Evolutionary conservation across 805 yeast genomes (phyloP).

Genomic region (Candida xiaguanensis): DNA sequence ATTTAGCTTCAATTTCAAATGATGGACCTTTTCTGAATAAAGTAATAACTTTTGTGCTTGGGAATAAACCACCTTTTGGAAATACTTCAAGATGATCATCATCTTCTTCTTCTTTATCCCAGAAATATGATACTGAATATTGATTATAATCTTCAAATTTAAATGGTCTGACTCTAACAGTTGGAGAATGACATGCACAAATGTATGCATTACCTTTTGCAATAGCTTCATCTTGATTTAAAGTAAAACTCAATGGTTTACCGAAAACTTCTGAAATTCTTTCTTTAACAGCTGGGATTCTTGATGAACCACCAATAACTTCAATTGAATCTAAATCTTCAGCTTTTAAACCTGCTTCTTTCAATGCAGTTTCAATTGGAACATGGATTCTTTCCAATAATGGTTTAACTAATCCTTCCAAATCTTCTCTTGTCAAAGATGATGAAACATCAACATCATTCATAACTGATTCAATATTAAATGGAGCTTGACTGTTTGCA

Average conservation of each 20-base stretch:
- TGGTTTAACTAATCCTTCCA: constrained; percentile 86
- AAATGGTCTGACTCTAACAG: constrained; percentile 97
- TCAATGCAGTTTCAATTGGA: constrained; percentile 81
- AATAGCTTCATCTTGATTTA: constrained; percentile 98
- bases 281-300: constrained; percentile 91
- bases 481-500: constrained; percentile 92
- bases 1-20: constrained; percentile 79
- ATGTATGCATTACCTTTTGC: constrained; percentile 99
- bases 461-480: constrained; percentile 94
- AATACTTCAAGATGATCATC: constrained; percentile 91
- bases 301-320: constrained; percentile 96
- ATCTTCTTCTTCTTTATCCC: constrained; percentile 94
- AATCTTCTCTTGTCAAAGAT: constrained; percentile 81
- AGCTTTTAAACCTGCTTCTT: constrained; percentile 67
- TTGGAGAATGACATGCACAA: constrained; percentile 98
- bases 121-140: constrained; percentile 87
- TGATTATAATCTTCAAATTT: constrained; percentile 94
- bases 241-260: constrained; percentile 84
- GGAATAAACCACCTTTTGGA: constrained; percentile 90
- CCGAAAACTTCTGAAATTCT: constrained; percentile 77
- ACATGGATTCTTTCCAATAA: constrained; percentile 68
- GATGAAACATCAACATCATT: constrained; percentile 94
- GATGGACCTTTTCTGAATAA: constrained; percentile 81
- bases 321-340: constrained; percentile 87
- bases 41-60: constrained; percentile 93